Evolutionary conservation across 345 rosid species (phyloP), one percentile per base, ranked within the genome.

Genomic region (Mercurialis annua): DNA sequence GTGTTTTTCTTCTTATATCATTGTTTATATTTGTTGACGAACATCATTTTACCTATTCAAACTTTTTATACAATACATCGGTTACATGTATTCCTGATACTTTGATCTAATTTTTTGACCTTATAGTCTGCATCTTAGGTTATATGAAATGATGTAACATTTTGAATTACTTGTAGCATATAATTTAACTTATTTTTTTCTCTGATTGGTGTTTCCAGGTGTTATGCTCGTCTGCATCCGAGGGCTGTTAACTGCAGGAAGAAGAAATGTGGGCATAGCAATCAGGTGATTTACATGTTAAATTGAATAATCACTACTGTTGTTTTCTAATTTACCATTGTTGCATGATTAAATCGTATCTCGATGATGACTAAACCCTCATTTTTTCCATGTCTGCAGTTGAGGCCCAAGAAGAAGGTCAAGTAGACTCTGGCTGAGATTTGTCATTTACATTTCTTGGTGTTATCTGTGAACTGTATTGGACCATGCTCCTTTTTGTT

Each of bases 231-330:
- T 59, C 78, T 93, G 44, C 98, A 90, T 72, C 98, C 96, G 16
- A 85, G 98, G 52, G 98, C 98, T 53, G 97, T 90, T 10, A 93
- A 93, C 84, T 93, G 97, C 86, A 80, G 98, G 90, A 93, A 93
- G 76, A 93, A 90, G 90, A 92, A 93, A 80, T 93, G 98, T 67
- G 98, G 98, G 10, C 98, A 93, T 71, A 93, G 97, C 89, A 93
- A 93, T 73, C 98, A 92, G 98, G 98, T 90, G 23, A 21, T 55
- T 30, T 8, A 3, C 17, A 16, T 26, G 10, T 49, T 24, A 14
- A 34, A 24, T 20, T 55, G 27, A 53, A 53, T 31, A 5, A 16
- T 23, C 1, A 21, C 1, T 5, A 15, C 31, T 4, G 59, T 2
- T 14, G 7, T 27, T 27, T 24, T 27, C 30, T 27, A 5, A 27